Conservation (phyloP, 2,329 filamentous ascomycete species). For the Fusarium buharicum region DNA sequence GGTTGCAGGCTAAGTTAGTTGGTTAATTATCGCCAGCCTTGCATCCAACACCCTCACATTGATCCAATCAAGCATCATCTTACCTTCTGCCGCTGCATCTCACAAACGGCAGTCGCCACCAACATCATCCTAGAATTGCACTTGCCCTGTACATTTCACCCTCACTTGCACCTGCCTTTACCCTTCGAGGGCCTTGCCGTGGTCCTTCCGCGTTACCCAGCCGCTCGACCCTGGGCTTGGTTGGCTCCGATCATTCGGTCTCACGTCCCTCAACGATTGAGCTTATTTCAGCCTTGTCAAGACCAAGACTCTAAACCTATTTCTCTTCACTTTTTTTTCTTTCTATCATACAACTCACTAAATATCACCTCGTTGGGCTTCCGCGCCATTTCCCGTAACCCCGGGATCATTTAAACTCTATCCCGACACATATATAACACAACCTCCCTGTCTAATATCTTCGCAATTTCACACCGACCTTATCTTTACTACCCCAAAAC, state of each 20-base stretch:
- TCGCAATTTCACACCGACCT: constrained; percentile 11
- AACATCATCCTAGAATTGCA: constrained; percentile 13
- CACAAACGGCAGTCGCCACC: constrained; percentile 29
- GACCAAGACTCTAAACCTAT: constrained; percentile 20
- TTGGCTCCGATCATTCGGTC: constrained; percentile 24
- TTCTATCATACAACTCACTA: constrained; percentile 10
- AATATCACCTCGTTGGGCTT: constrained; percentile 7
- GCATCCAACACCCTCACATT: constrained; percentile 22
- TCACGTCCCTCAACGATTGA: constrained; percentile 26
- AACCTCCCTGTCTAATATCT: constrained; percentile 2
- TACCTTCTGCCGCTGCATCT: constrained; percentile 4
- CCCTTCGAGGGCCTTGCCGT: constrained; percentile 3
- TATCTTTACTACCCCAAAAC: constrained; percentile 2
- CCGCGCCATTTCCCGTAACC: constrained; percentile 1
- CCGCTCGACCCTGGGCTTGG: constrained; percentile 12
- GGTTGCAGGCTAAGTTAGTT: constrained; percentile 12
- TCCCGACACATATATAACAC: constrained; percentile 10
- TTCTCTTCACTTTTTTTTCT: constrained; percentile 5
- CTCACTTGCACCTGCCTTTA: constrained; percentile 9
- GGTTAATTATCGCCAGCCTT: constrained; percentile 33
- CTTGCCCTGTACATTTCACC: constrained; percentile 9
- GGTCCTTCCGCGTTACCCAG: constrained; percentile 8
- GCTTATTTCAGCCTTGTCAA: constrained; percentile 43
- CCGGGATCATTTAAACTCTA: constrained; percentile 2
- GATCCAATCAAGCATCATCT: constrained; percentile 29